Conservation (phyloP, 1,284 basidiomycete genomes). For the Inonotus obliquus region DNA sequence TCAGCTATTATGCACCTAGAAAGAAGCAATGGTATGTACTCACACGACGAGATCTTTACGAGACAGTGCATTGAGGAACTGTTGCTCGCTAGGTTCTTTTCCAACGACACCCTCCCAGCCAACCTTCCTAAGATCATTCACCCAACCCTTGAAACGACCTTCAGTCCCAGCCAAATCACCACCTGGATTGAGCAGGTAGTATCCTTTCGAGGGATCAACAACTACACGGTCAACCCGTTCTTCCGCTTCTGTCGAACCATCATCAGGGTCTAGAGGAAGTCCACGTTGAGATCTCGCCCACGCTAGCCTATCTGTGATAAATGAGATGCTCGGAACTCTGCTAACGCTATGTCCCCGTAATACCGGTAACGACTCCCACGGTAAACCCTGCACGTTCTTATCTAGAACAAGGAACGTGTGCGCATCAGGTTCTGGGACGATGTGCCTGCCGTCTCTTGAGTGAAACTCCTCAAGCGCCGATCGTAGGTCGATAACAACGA, state of each 20-base stretch:
- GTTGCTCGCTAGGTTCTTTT: conserved; percentile 73
- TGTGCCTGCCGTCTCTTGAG: conserved; percentile 32
- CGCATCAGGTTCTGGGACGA: conserved; percentile 38
- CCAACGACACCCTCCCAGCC: conserved; percentile 88
- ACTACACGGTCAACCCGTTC: conserved; percentile 40
- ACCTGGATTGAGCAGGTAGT: conserved; percentile 89
- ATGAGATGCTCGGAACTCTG: conserved; percentile 85
- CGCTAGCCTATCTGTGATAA: conserved; percentile 78
- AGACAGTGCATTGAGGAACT: conserved; percentile 68
- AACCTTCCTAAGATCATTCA: conserved; percentile 57
- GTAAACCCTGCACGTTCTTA: conserved; percentile 84
- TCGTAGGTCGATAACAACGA: conserved; percentile 74
- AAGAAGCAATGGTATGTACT: conserved; percentile 31
- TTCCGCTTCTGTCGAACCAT: conserved; percentile 13
- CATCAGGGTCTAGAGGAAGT: conserved; percentile 21
- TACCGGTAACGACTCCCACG: conserved; percentile 95
- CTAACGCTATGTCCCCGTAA: conserved; percentile 83
- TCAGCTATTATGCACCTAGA: neutral
- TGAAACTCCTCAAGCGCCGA: conserved; percentile 66
- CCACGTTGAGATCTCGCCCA: conserved; percentile 44
- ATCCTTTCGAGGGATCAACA: conserved; percentile 67
- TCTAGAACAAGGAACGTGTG: conserved; percentile 91
- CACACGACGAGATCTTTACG: conserved; percentile 82
- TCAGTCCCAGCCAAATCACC: conserved; percentile 88
- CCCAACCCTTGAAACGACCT: conserved; percentile 75